A percentile compares a stretch with the other conserved stretches of the same genome.
Evolutionary conservation across 345 rosid species (phyloP).

Genomic region (Eutrema heterophyllum): DNA sequence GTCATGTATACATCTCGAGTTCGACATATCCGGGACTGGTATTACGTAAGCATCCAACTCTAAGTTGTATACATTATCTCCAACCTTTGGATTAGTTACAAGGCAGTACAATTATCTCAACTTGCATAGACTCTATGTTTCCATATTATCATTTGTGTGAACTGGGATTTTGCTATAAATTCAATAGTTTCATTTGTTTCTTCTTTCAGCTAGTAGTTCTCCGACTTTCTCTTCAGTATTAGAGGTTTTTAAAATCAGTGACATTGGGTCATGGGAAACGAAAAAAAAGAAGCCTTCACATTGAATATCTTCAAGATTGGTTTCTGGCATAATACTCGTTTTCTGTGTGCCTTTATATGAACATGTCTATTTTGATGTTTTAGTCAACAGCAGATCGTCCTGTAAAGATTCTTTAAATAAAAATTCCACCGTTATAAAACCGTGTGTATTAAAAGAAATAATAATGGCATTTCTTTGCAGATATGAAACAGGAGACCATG

Average conservation of each 20-base stretch:
- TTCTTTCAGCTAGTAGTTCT: no score
- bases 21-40: slow-evolving; percentile 69
- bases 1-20: slow-evolving; percentile 93
- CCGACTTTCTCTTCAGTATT: no score
- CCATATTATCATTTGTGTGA: neutral
- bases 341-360: no score
- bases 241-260: no score
- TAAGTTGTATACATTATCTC: neutral
- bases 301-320: no score
- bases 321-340: no score
- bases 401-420: neutral
- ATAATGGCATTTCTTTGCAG: slow-evolving; percentile 32
- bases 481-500: slow-evolving; percentile 97
- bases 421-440: neutral
- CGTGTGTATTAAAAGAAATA: neutral
- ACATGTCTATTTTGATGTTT: neutral
- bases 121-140: neutral
- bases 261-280: no score
- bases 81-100: neutral
- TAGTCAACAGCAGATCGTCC: neutral
- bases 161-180: neutral
- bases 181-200: neutral
- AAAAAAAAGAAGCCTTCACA: no score
- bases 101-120: neutral
- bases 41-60: slow-evolving; percentile 48